phyloP scores from a whole-genome alignment of 805 yeast genomes.

The Metschnikowia lunata region DNA sequence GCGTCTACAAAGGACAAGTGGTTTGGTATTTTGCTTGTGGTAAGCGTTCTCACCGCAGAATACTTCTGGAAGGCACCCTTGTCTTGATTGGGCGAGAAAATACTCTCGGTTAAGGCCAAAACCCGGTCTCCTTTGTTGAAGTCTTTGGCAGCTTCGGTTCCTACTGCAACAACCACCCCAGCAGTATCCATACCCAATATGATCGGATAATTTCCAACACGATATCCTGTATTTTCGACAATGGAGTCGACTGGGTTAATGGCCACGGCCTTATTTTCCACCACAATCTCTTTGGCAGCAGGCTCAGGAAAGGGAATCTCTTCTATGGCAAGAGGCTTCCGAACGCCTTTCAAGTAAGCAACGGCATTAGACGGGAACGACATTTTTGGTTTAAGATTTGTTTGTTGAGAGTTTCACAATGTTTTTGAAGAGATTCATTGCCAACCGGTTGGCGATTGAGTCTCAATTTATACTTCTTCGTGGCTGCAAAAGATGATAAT shows the following conservation, averaged over 20 bases:
- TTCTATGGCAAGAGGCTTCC: conserved; percentile 1
- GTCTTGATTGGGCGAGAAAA: conserved; percentile 10
- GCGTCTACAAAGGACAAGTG: conserved; percentile 7
- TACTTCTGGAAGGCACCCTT: conserved; percentile 12
- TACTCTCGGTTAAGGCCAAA: conserved; percentile 8
- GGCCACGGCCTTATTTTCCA: conserved; percentile 8
- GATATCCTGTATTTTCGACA: conserved; percentile 5
- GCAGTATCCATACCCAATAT: conserved; percentile 10
- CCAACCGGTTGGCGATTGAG: too few species aligned
- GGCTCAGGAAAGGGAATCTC: conserved; percentile 3
- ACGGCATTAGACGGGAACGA: not conserved
- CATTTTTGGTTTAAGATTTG: too few species aligned
- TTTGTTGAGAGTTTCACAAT: too few species aligned
- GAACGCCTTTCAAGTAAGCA: conserved; percentile 2
- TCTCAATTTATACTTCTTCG: too few species aligned
- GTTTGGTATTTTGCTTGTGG: conserved; percentile 5
- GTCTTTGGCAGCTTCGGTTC: conserved; percentile 1
- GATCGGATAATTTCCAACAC: conserved; percentile 7
- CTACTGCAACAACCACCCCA: conserved; percentile 7
- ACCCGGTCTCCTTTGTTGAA: conserved; percentile 9
- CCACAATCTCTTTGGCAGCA: conserved; percentile 7
- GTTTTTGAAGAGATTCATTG: too few species aligned
- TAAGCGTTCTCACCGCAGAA: conserved; percentile 6
- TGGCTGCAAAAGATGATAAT: too few species aligned
- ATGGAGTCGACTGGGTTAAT: conserved; percentile 9